Evolutionary conservation across 2,329 filamentous ascomycete species (phyloP), one percentile per base, ranked within the genome.

Genomic region (Colletotrichum tabaci): DNA sequence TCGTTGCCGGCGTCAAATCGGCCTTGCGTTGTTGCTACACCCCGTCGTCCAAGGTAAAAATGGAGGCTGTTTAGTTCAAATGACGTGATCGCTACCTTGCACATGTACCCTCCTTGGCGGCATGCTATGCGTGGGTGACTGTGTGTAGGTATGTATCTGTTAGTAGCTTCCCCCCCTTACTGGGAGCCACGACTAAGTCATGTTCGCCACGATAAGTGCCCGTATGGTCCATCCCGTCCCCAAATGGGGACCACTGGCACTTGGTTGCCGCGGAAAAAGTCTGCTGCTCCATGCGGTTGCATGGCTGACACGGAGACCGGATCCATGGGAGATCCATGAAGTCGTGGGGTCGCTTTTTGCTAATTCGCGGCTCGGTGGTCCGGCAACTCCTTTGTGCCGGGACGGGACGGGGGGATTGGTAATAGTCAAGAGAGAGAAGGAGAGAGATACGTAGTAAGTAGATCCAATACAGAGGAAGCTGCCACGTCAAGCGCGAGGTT

Each of bases 11-110:
- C 65, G 66, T 70, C 46, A 70, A 74, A 66, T 65, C 69, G 68
- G 68, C 68, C 44, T 72, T 61, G 53, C 53, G 58, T 47, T 18
- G 40, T 53, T 56, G 64, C 38, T 23, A 46, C 47, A 46, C 47
- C 60, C 61, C 63, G 58, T 71, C 65, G 67, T 53, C 58, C 64
- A 56, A 73, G 63, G 63, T 67, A 71, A 73, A 70, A 71, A 68
- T 72, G 68, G 68, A 67, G 61, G 68, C 61, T 72, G 67, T 66
- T 73, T 75, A 75, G 74, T 70, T 73, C 66, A 67, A 74, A 75
- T 75, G 74, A 75, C 74, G 74, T 75, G 74, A 73, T 75, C 74
- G 72, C 62, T 73, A 71, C 73, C 71, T 73, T 66, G 71, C 62
- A 47, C 42, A 73, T 64, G 73, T 73, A 66, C 71, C 67, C 46